Evolutionary conservation across 2,329 filamentous ascomycete genomes (phyloP).

Genomic region (Verticillium alfalfae): DNA sequence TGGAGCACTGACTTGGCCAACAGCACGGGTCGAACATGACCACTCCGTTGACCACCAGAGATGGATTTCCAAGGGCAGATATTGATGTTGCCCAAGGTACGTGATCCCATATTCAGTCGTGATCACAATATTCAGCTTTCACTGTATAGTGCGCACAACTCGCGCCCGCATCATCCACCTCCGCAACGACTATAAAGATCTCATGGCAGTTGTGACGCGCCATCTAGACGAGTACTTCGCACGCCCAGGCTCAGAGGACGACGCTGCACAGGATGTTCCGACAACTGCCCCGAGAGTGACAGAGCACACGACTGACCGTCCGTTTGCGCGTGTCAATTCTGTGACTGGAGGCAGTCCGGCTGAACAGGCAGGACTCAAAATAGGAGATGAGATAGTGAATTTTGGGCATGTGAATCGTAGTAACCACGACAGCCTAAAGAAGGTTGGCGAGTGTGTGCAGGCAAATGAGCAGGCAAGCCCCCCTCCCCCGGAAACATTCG

Average conservation of each 20-base stretch:
- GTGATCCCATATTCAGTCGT: conserved; percentile 9
- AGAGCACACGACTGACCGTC: conserved; percentile 29
- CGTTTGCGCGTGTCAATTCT: conserved; percentile 87
- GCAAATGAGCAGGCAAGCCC: conserved; percentile 57
- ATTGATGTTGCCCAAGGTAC: conserved; percentile 92
- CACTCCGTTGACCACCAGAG: conserved; percentile 77
- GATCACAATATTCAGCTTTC: conserved; percentile 4
- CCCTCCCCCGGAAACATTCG: too few species aligned
- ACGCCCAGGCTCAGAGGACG: conserved; percentile 35
- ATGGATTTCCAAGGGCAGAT: conserved; percentile 89
- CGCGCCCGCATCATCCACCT: conserved; percentile 82
- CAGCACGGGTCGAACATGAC: conserved; percentile 93
- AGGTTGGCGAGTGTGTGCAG: conserved; percentile 84
- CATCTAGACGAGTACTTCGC: conserved; percentile 88
- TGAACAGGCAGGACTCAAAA: conserved; percentile 70
- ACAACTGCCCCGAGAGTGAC: conserved; percentile 13
- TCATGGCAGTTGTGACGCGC: conserved; percentile 80
- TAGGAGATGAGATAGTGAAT: conserved; percentile 74
- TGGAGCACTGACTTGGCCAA: conserved; percentile 1
- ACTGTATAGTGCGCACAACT: conserved; percentile 74
- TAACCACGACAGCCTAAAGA: conserved; percentile 82
- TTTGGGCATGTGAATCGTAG: conserved; percentile 80
- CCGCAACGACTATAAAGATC: conserved; percentile 85
- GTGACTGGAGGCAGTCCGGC: conserved; percentile 77
- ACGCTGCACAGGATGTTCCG: conserved; percentile 3